A percentile compares a stretch with the other conserved stretches of the same genome.
Conservation (phyloP, 257 asterid species). For the Nicotiana tabacum region DNA sequence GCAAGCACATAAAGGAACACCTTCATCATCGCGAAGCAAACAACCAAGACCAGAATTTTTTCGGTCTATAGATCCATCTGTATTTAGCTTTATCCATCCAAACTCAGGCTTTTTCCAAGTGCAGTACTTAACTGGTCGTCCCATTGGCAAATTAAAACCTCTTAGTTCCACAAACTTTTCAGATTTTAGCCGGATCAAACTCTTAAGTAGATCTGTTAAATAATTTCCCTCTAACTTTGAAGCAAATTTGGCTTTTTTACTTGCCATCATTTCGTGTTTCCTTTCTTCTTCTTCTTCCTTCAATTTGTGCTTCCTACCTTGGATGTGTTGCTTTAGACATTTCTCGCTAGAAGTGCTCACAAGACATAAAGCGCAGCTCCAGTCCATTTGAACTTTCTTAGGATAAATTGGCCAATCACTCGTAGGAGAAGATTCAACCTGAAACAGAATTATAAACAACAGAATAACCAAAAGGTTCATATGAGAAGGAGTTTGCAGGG, state of each 20-base stretch:
- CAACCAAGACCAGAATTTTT: slow-evolving; percentile 29
- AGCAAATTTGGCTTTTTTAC: not conserved
- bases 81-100: slow-evolving; percentile 36
- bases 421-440: slow-evolving; percentile 3
- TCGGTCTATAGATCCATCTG: slow-evolving; percentile 29
- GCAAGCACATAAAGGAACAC: slow-evolving; percentile 29
- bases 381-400: slow-evolving; percentile 22
- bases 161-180: not conserved
- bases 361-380: slow-evolving; percentile 25
- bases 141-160: slow-evolving; percentile 9
- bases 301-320: slow-evolving; percentile 21
- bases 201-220: slow-evolving; percentile 8
- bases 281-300: slow-evolving; percentile 8
- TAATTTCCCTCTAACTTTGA: not conserved
- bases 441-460: not conserved
- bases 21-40: slow-evolving; percentile 26
- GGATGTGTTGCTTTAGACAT: slow-evolving; percentile 15
- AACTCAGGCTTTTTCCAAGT: slow-evolving; percentile 26
- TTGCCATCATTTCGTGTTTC: not conserved
- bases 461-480: not conserved
- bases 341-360: slow-evolving; percentile 10
- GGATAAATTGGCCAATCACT: not conserved
- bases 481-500: not conserved
- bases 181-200: slow-evolving; percentile 14
- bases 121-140: slow-evolving; percentile 7